Base-by-base conservation (phyloP, 1,139 yeast genomes). In the Suhomyces taliae region DNA sequence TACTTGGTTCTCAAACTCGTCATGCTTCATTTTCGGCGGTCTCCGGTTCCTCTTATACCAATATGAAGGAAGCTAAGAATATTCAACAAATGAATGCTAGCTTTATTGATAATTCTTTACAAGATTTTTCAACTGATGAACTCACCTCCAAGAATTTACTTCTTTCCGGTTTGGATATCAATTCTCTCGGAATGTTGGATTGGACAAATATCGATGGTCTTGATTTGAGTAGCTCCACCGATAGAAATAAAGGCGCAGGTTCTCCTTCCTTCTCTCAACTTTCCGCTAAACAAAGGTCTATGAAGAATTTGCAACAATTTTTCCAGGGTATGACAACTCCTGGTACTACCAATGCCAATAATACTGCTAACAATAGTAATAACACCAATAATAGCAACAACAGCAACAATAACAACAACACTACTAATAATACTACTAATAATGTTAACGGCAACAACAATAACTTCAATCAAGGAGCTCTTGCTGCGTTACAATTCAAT, bases 21-120 rank as follows among this genome's bases (percentile, higher is more conserved):
- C 93, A 87, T 59, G 85, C 87, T 31, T 89, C 96, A 1, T 90
- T 88, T 61, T 83, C 90, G 6, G 97, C 97, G 0, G 82, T 90
- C 1, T 80, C 89, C 10, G 82, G 90, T 0, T 69, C 79, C 10
- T 82, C 95, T 0, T 90, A 90, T 59, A 77, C 88, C 3, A 79
- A 79, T 39, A 63, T 68, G 39, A 74, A 74, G 53, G 85, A 81
- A 35, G 72, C 75, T 7, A 48, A 61, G 45, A 49, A 54, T 29
- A 65, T 69, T 39, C 66, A 64, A 38, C 60, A 56, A 36, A 59
- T 57, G 39, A 57, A 63, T 27, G 72, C 67, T 26, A 52, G 52
- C 41, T 53, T 61, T 12, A 46, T 51, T 4, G 79, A 74, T 46
- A 76, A 72, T 1, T 84, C 91, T 1, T 78, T 78, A 36, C 90